phyloP scores from a whole-genome alignment of 176 grass and related monocot species.

The Dendrocalamus sinicus region DNA sequence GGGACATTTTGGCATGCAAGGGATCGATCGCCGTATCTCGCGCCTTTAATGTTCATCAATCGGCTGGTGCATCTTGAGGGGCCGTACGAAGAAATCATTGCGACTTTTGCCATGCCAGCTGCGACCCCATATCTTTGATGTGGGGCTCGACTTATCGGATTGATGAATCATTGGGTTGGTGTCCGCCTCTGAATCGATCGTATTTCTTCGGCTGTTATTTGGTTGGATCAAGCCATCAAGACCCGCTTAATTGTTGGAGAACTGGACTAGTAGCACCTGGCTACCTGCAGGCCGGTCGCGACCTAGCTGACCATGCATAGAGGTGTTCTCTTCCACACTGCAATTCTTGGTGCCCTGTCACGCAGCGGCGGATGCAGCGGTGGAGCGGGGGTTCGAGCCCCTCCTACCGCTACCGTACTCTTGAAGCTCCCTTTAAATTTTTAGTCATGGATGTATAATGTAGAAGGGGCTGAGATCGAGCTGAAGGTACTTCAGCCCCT shows the following conservation, averaged over 20 bases:
- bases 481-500: too few species aligned
- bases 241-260: background rate
- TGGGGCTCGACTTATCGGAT: background rate
- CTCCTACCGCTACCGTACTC: too few species aligned
- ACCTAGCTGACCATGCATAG: background rate
- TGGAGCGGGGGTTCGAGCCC: too few species aligned
- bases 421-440: too few species aligned
- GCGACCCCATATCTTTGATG: background rate
- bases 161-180: conserved; percentile 26
- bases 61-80: background rate
- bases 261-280: background rate
- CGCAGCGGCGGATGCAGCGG: too few species aligned
- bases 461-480: too few species aligned
- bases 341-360: conserved; percentile 17
- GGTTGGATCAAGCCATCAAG: background rate
- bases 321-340: background rate
- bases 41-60: conserved; percentile 14
- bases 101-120: background rate
- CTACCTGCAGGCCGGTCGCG: background rate
- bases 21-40: background rate
- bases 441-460: too few species aligned
- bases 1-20: conserved; percentile 8
- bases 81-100: conserved; percentile 35
- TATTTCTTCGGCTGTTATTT: background rate
- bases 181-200: background rate